These are phyloP conservation scores for Globisporangium alternatum DNA, from an alignment of 352 stramenopile genomes.

Conservation along the genomic window DNA sequence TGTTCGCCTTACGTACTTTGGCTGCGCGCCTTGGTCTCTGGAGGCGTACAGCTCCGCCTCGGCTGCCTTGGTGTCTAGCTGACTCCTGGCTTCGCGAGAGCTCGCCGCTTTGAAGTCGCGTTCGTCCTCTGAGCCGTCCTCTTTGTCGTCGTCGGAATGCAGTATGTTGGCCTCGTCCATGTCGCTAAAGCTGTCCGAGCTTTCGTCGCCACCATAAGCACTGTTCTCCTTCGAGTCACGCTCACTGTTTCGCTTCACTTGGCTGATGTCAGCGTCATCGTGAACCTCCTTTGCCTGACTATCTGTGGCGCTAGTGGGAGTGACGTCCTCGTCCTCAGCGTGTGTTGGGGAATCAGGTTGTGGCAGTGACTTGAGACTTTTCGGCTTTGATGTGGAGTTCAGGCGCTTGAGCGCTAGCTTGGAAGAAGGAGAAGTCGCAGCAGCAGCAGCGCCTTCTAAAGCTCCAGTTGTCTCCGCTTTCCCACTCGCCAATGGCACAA, in stretches of 20 bases:
- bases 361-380: not conserved
- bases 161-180: conserved; percentile 7
- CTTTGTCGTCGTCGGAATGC: conserved; percentile 5
- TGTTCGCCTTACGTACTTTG: not conserved
- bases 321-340: not conserved
- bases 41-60: conserved; percentile 12
- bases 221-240: not conserved
- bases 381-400: not conserved
- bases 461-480: not conserved
- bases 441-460: not conserved
- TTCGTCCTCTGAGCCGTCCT: not conserved
- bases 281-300: not conserved
- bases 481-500: not conserved
- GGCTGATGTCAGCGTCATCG: no score
- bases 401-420: not conserved
- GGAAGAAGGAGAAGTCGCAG: not conserved
- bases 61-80: not conserved
- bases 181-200: conserved; percentile 7
- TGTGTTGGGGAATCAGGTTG: not conserved
- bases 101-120: not conserved
- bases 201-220: not conserved
- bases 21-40: not conserved
- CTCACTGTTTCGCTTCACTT: not conserved
- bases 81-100: not conserved
- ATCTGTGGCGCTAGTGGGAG: not conserved